Conservation (phyloP, 371 early-diverging fungal species). For the Mortierella sp. region DNA sequence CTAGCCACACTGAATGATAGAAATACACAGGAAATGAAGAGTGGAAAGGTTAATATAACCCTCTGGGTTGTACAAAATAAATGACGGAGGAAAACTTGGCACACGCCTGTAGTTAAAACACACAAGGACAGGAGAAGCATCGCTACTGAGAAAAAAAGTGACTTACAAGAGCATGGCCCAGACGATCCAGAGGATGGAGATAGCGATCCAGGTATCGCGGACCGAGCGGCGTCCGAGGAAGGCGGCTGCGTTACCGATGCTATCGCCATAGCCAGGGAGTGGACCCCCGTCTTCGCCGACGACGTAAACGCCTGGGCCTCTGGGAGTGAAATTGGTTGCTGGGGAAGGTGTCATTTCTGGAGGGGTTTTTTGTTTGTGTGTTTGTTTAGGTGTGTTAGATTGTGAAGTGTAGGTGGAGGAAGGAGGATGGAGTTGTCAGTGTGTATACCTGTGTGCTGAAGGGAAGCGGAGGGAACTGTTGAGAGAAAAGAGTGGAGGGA, state of each 20-base stretch:
- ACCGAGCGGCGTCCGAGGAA: slow-evolving; percentile 33
- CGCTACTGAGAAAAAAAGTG: background rate
- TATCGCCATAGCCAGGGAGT: background rate
- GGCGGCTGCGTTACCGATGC: too few relatives aligned
- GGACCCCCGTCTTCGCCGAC: background rate
- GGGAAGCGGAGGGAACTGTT: background rate
- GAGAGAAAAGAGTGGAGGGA: background rate
- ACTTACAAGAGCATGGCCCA: slow-evolving; percentile 54
- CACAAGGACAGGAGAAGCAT: background rate
- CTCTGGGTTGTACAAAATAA: background rate
- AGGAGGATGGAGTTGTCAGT: background rate
- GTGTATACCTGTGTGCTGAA: background rate
- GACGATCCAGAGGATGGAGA: slow-evolving; percentile 47
- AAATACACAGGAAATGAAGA: too few relatives aligned
- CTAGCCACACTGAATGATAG: background rate
- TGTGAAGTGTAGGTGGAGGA: background rate
- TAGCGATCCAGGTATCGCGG: slow-evolving; percentile 46
- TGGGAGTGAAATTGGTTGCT: background rate
- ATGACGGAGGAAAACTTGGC: background rate
- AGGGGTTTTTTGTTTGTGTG: background rate
- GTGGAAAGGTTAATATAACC: background rate
- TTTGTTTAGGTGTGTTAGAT: background rate
- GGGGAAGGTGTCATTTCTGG: background rate
- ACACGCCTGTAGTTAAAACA: background rate
- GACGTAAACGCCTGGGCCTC: background rate